Base-by-base conservation (phyloP, 208 protist genomes). In the Strigomonas oncopelti region DNA sequence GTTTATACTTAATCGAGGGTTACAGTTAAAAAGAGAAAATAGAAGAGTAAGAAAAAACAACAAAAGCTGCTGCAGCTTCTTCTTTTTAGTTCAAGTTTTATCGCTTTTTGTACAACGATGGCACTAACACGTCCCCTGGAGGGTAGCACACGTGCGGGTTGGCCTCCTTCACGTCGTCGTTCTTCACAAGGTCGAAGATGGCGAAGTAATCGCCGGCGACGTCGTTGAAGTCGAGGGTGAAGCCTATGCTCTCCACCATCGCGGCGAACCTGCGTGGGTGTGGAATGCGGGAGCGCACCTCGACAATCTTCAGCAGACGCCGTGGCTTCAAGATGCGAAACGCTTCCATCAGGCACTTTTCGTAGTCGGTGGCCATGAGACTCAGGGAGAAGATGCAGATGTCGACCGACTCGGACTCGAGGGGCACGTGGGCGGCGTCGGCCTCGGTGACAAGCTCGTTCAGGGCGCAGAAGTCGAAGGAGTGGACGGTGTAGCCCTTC, bases 311-410 rank as follows among this genome's bases (percentile, higher is more conserved):
- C 51, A 97, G 73, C 46, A 93, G 56, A 42, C 85, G 86, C 46
- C 85, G 84, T 20, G 85, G 85, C 69, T 96, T 96, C 42, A 98
- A 68, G 28, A 97, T 75, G 62, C 97, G 87, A 61, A 96, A 90
- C 0, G 95, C 95, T 75, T 98, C 97, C 36, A 82, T 81, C 2
- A 98, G 55, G 59, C 92, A 96, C 45, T 96, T 85, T 5, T 88
- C 71, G 67, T 95, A 96, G 77, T 98, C 95, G n/a, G 97, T 98
- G 20, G 95, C 90, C 97, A 98, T 98, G 27, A 98, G 74, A 48
- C 92, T 94, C 5, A 98, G 74, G 20, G 90, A 97, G 63, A 98
- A 98, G 69, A 98, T 71, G 61, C 84, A 95, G 14, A 98, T 87
- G 56, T 98, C 95, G 14, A 96, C 82, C 11, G 80, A 83, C 24